These are phyloP conservation scores for Hyaloraphidium curvatum DNA, from an alignment of 192 early-diverging fungal genomes.

Conservation along the genomic window DNA sequence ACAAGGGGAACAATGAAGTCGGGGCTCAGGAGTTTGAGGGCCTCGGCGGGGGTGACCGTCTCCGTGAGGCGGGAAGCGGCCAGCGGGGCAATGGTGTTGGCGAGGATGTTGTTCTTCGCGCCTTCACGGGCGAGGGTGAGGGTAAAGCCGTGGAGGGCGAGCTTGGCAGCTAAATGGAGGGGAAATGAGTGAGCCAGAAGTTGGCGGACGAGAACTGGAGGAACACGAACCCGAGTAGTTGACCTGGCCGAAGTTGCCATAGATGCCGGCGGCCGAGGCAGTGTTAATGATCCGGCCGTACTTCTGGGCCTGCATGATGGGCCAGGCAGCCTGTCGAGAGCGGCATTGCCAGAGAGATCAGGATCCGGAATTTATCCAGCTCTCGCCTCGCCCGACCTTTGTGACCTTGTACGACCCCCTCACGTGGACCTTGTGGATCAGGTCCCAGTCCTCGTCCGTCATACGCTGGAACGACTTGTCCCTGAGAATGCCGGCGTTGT, in stretches of 20 bases:
- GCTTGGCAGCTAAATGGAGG: constrained; percentile 78
- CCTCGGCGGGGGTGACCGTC: background rate
- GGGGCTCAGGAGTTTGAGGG: background rate
- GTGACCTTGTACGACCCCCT: constrained; percentile 88
- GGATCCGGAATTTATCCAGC: too few species aligned
- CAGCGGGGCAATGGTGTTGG: background rate
- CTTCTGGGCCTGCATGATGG: constrained; percentile 87
- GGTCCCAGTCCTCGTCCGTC: constrained; percentile 96
- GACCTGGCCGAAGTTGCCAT: constrained; percentile 8
- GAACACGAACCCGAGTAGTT: constrained; percentile 9
- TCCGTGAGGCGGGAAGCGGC: constrained; percentile 1
- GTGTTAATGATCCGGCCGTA: constrained; percentile 88
- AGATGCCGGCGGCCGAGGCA: constrained; percentile 74
- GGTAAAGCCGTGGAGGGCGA: constrained; percentile 38
- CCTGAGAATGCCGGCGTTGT: constrained; percentile 96
- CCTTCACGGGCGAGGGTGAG: constrained; percentile 6
- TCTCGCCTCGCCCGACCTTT: too few species aligned
- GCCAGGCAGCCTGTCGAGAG: constrained; percentile 17
- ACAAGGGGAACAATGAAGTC: constrained; percentile 53
- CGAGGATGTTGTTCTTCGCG: constrained; percentile 1
- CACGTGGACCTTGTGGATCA: constrained; percentile 86
- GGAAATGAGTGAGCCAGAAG: too few species aligned
- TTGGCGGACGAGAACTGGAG: too few species aligned
- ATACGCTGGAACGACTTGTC: constrained; percentile 93
- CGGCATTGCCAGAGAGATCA: too few species aligned